Evolutionary conservation across 2,329 filamentous ascomycete genomes (phyloP).

Genomic region (Cladosporium sp.): DNA sequence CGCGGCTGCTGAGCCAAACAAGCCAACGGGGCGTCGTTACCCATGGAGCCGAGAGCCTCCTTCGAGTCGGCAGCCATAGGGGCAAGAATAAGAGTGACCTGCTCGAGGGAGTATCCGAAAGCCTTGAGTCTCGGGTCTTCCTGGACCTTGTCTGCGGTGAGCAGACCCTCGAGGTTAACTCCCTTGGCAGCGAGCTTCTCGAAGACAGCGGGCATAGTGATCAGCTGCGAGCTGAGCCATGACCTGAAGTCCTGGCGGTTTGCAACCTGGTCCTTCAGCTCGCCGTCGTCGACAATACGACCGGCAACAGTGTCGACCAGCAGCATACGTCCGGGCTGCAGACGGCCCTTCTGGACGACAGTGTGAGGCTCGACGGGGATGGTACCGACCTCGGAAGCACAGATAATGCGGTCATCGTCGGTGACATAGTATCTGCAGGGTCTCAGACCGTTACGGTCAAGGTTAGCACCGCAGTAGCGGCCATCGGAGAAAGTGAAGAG

Average conservation of each 20-base stretch:
- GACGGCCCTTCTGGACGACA: constrained; percentile 85
- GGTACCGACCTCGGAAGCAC: constrained; percentile 92
- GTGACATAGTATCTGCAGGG: constrained; percentile 97
- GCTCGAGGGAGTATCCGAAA: constrained; percentile 93
- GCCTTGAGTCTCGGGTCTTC: constrained; percentile 79
- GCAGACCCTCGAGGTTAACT: constrained; percentile 61
- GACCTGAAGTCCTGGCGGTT: constrained; percentile 79
- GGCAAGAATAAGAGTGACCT: constrained; percentile 84
- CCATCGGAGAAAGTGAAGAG: constrained; percentile 97
- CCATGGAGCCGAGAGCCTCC: constrained; percentile 95
- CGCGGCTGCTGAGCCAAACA: constrained; percentile 87
- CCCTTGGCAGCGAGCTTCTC: constrained; percentile 56
- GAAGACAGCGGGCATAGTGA: constrained; percentile 74
- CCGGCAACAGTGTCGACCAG: constrained; percentile 88
- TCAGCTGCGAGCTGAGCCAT: constrained; percentile 82
- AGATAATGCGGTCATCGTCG: constrained; percentile 95
- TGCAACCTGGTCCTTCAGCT: constrained; percentile 86
- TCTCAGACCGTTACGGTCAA: constrained; percentile 91
- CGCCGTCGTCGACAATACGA: constrained; percentile 88
- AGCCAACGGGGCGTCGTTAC: constrained; percentile 89
- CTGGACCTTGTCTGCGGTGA: constrained; percentile 69
- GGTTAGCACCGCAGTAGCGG: constrained; percentile 92
- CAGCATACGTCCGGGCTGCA: constrained; percentile 94
- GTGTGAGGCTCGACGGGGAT: constrained; percentile 87
- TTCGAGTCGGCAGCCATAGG: constrained; percentile 98